phyloP scores from a whole-genome alignment of 2,329 filamentous ascomycete species.

The Sporothrix phasma region DNA sequence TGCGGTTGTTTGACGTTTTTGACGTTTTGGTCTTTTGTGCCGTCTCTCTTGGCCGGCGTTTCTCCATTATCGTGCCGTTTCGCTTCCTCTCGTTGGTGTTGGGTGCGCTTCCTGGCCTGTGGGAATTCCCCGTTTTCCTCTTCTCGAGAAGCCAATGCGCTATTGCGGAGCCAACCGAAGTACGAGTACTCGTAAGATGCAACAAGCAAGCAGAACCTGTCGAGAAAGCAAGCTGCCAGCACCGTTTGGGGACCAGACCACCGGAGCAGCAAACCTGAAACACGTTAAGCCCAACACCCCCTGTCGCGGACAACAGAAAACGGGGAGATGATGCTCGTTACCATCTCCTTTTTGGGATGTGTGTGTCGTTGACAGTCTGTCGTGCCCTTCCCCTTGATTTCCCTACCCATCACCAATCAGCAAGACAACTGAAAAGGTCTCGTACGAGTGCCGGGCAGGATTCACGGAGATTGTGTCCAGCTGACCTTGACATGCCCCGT shows the following conservation, averaged over 20 bases:
- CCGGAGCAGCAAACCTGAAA: conserved; percentile 7
- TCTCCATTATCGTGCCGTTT: not conserved
- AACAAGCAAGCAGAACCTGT: not conserved
- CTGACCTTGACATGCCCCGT: too few species aligned
- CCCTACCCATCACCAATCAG: not conserved
- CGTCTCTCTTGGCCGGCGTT: not conserved
- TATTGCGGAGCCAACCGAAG: not conserved
- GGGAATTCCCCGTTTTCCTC: not conserved
- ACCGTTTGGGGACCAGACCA: not conserved
- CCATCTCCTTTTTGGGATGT: not conserved
- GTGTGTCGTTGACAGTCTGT: not conserved
- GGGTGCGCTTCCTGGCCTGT: not conserved
- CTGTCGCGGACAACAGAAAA: not conserved
- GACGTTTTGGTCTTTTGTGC: not conserved
- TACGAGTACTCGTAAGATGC: too few species aligned
- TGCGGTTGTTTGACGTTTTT: not conserved
- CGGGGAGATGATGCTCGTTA: not conserved
- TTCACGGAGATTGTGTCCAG: not conserved
- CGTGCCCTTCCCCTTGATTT: not conserved
- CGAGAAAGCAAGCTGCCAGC: not conserved
- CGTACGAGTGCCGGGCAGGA: not conserved
- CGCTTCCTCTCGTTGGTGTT: not conserved
- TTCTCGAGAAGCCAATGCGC: not conserved
- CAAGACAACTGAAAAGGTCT: not conserved
- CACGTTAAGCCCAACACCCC: not conserved